Evolutionary conservation across 2,329 filamentous ascomycete genomes (phyloP), one percentile per base, ranked within the genome.

Genomic region (Exserohilum rostratum): DNA sequence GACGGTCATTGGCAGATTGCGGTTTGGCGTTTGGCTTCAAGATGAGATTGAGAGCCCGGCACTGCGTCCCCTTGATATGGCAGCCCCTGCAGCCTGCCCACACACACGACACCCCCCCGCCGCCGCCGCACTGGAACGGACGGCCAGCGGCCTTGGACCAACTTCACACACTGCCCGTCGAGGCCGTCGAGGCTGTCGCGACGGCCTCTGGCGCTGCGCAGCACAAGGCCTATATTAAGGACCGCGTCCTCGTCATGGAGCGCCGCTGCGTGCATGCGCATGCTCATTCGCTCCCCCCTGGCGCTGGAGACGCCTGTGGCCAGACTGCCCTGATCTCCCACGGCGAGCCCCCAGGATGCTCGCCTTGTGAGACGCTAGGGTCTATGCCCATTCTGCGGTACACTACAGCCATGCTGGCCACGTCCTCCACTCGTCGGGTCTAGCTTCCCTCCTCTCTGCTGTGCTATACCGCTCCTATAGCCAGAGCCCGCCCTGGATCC

Each of bases 191-290:
- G 45, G 50, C 50, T 42, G 50, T 27, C 33, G 40, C 29, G 40
- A 25, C 45, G n/a, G n/a, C n/a, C n/a, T n/a, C n/a, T n/a, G n/a
- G n/a, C n/a, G n/a, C n/a, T n/a, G n/a, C n/a, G n/a, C n/a, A n/a
- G n/a, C n/a, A n/a, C n/a, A n/a, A 44, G 13, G 12, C 30, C 51
- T 54, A 54, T 45, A 50, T 50, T 54, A 50, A 54, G 51, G 46
- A 42, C 46, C 34, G 13, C 46, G n/a, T 42, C 15, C 15, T 37
- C 15, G 15, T 50, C 30, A 30, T 27, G 18, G 12, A 11, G 11
- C 35, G 35, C 6, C 35, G 35, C 35, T 38, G 11, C 20, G 22
- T 6, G 37, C 4, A 25, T 13, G 37, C 37, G 37, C 38, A 2
- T 11, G 12, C 39, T 42, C 39, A 42, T 42, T 42, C 39, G 39